Conservation (phyloP, 2,329 filamentous ascomycete genomes). For the Apiospora marii region DNA sequence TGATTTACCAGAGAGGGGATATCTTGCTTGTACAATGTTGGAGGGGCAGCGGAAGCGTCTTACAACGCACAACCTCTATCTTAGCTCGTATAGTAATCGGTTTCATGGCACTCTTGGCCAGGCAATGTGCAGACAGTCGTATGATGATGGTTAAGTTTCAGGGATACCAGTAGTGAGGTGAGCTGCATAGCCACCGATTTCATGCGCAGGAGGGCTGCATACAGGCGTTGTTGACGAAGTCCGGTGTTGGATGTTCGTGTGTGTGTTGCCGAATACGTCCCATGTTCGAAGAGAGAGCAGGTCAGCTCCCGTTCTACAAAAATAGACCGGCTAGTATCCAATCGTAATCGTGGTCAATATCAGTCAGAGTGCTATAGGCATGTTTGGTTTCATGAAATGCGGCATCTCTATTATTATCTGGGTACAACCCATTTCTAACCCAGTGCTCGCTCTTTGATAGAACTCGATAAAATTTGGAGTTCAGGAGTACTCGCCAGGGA, state of each 20-base stretch:
- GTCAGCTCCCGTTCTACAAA: neutral
- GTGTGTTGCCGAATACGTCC: neutral
- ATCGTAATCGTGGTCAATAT: neutral
- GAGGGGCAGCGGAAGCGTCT: neutral
- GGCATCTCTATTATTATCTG: conserved; percentile 6
- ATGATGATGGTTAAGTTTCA: neutral
- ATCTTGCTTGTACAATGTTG: neutral
- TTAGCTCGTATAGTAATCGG: neutral
- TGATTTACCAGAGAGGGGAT: neutral
- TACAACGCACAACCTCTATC: neutral
- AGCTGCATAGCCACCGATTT: conserved; percentile 17
- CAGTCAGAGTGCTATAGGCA: neutral
- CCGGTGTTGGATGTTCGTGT: neutral
- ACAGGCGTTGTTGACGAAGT: neutral
- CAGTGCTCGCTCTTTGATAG: neutral
- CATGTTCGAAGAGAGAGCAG: neutral
- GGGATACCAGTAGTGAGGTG: neutral
- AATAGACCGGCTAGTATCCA: neutral
- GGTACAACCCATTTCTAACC: neutral
- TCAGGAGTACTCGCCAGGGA: neutral
- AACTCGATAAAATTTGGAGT: neutral
- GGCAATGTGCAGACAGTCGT: neutral
- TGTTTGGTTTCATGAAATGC: neutral
- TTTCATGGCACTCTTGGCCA: neutral
- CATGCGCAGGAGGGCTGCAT: conserved; percentile 2